Percentiles rank a stretch among this genome's conserved stretches.
Conservation (phyloP, 345 rosid species). For the Carallia pectinifolia region DNA sequence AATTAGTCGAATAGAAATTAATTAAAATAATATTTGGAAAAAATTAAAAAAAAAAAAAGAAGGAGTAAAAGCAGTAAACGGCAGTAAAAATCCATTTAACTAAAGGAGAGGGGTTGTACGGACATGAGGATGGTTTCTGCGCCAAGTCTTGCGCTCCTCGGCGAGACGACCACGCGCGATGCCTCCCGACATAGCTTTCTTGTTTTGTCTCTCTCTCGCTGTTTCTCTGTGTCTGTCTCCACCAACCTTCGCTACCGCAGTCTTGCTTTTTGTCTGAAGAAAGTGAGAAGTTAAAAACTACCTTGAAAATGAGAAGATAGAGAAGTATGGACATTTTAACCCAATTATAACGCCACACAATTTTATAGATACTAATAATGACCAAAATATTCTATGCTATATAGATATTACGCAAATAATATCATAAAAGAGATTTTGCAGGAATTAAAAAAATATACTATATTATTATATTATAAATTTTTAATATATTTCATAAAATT, state of each 20-base stretch:
- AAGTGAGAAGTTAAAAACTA: background rate
- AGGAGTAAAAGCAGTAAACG: too few relatives aligned
- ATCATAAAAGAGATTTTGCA: too few relatives aligned
- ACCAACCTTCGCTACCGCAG: background rate
- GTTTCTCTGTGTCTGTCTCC: background rate
- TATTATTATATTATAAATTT: too few relatives aligned
- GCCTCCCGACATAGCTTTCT: slow-evolving; percentile 60
- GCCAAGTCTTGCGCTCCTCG: slow-evolving; percentile 88
- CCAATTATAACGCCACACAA: too few relatives aligned
- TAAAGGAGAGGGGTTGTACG: slow-evolving; percentile 14
- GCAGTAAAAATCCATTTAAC: too few relatives aligned
- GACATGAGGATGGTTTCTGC: slow-evolving; percentile 91
- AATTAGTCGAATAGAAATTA: background rate
- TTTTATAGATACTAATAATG: too few relatives aligned
- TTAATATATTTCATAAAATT: too few relatives aligned
- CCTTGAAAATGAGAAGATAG: too few relatives aligned
- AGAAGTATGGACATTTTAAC: too few relatives aligned
- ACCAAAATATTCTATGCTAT: too few relatives aligned
- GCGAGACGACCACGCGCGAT: slow-evolving; percentile 88
- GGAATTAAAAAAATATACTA: too few relatives aligned
- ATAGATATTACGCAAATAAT: too few relatives aligned
- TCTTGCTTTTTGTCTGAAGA: background rate
- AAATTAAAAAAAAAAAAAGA: background rate
- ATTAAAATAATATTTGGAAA: background rate
- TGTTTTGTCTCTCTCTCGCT: background rate